Base-by-base conservation (phyloP, 129 eudicot genomes). In the Pseudognaphalium luteoalbum region DNA sequence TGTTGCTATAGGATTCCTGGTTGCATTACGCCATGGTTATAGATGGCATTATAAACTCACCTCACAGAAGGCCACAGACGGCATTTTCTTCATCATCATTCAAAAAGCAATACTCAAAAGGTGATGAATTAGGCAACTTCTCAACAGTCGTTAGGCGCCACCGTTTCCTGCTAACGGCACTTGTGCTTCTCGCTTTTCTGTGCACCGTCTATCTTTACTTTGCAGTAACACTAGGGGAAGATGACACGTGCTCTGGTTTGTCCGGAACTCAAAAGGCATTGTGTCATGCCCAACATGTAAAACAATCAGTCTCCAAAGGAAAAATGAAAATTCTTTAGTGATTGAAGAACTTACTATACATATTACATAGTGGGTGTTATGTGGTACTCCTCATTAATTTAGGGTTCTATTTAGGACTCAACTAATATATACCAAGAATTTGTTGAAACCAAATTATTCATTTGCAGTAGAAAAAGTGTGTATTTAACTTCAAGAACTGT, bases 161-260 rank as follows among this genome's bases (percentile, higher is more conserved):
- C 56, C 92, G 83, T 34, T 88, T 71, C 79, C 86, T 88, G 14
- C 39, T 88, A 62, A 85, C 88, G 25, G 92, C 92, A 15, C 86
- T 81, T 61, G 82, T 52, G 42, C 85, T 83, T 22, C 75, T 88
- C 67, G 70, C 82, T 70, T 73, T 83, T 52, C 83, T 88, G 42
- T 88, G 92, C 85, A 80, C 92, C 28, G 37, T 88, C 68, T 88
- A 88, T 76, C 88, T 88, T 47, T 88, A 88, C 74, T 86, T 88
- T 68, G 92, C 89, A 15, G 83, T 88, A 65, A 88, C 88, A 19
- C 73, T 88, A 16, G 89, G 83, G 39, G 75, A 74, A 51, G 68
- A 47, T 44, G 59, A 73, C 64, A 52, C 75, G 1, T 88, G 92
- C 81, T 81, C 81, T 4, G 86, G 83, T 17, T 76, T 88, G 66